Evolutionary conservation across 2,329 filamentous ascomycete species (phyloP).

Genomic region (Zopfia rhizophila): DNA sequence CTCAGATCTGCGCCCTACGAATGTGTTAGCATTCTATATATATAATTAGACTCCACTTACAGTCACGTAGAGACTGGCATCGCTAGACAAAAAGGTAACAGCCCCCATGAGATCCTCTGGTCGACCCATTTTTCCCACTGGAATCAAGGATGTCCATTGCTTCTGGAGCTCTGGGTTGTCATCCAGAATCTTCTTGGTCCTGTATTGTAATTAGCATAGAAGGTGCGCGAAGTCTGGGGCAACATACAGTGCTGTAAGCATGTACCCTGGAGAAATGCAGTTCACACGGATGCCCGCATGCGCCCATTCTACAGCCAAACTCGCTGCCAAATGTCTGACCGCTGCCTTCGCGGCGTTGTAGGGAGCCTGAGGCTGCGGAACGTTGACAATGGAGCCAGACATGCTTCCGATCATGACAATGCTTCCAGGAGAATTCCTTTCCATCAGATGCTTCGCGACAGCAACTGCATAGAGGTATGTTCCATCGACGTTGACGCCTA

Average conservation of each 20-base stretch:
- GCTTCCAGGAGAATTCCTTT: constrained; percentile 79
- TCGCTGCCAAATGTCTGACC: constrained; percentile 86
- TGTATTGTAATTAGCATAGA: no score
- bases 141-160: constrained; percentile 92
- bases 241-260: constrained; percentile 89
- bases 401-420: constrained; percentile 97
- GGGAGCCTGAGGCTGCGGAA: constrained; percentile 91
- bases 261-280: constrained; percentile 94
- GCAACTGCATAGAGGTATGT: constrained; percentile 88
- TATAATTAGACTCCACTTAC: constrained; percentile 22
- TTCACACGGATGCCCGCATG: constrained; percentile 89
- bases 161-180: constrained; percentile 90
- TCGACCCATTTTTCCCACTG: constrained; percentile 90
- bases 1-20: constrained; percentile 74
- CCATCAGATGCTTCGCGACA: constrained; percentile 89
- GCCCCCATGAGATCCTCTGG: constrained; percentile 94
- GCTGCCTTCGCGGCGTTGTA: constrained; percentile 96
- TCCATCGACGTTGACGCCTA: constrained; percentile 91
- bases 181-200: constrained; percentile 92
- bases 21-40: constrained; percentile 35
- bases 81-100: constrained; percentile 85
- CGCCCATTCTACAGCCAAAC: constrained; percentile 94
- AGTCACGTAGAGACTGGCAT: constrained; percentile 65
- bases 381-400: constrained; percentile 92
- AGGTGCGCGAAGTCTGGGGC: constrained; percentile 22